Conservation (phyloP, 345 rosid species). For the Eucalyptus victrix region DNA sequence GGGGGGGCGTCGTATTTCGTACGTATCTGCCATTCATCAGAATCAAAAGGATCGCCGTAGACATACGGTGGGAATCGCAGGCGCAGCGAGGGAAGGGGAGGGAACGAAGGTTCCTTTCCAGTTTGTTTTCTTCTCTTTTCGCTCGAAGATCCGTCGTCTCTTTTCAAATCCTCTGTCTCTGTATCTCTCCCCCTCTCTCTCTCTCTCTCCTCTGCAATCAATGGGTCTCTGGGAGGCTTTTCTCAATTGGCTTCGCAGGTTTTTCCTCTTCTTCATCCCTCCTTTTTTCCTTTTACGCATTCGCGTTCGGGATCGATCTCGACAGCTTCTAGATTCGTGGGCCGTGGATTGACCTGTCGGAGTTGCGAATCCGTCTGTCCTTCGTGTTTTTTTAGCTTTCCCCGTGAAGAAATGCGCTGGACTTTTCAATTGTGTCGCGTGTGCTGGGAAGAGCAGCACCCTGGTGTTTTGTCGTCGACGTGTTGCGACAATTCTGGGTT, state of each 20-base stretch:
- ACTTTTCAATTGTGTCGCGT: neutral
- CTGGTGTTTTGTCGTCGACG: neutral
- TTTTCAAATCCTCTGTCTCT: neutral
- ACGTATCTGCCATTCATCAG: neutral
- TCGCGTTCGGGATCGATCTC: neutral
- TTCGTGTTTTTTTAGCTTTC: neutral
- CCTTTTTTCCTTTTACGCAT: neutral
- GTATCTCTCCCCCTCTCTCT: neutral
- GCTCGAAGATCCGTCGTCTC: neutral
- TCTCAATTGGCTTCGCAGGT: constrained; percentile 84
- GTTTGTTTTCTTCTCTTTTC: neutral
- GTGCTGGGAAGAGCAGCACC: neutral
- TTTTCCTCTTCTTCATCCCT: neutral
- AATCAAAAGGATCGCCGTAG: neutral
- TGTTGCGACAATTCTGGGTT: neutral
- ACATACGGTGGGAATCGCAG: neutral
- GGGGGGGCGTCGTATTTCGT: neutral
- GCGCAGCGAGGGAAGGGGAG: neutral
- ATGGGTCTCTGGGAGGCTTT: constrained; percentile 71
- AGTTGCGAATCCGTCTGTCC: neutral
- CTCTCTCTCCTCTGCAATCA: neutral
- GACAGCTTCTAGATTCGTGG: neutral
- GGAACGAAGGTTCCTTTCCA: neutral
- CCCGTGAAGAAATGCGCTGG: neutral
- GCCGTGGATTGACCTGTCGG: neutral